Evolutionary conservation across 176 grass and related monocot genomes (phyloP), one percentile per base, ranked within the genome.

Genomic region (Lolium perenne): DNA sequence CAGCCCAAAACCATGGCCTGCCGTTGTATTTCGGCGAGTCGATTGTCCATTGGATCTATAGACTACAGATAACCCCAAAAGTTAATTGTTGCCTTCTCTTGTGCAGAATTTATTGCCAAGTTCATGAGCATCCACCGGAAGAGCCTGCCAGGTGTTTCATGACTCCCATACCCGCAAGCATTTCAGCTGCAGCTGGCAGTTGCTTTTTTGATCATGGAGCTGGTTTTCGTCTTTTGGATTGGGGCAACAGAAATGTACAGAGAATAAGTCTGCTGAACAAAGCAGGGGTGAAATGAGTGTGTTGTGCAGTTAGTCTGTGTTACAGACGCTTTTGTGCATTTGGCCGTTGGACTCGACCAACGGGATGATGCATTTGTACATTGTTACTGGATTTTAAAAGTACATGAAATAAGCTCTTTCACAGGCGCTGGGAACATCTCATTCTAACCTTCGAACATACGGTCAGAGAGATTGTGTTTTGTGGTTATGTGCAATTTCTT

Each of bases 71-170:
- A 66, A 12, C 23, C 47, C 71, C 16, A 14, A 10, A 87, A 77
- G 5, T 35, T 68, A 29, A 35, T 29, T 3, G 1, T 48, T 64
- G 26, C 72, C 35, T 38, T 35, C 66, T 21, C 5, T 26, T 64
- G 6, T 73, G 72, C 87, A 94, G 89, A 94, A 80, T 94, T 91
- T 43, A 68, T 94, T 41, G 92, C 89, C 45, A 94, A 92, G 66
- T 87, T 94, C 82, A 92, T 92, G 85, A 89, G 92, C 66, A 89
- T 94, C 53, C 89, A 94, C 76, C 82, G 89, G 58, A 94, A 91
- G 73, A 91, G 49, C 87, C 18, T 89, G 57, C 50, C 89, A 82
- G 15, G 48, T 18, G 45, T 50, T 49, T 76, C 78, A 45, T 78
- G 23, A 88, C 17, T 41, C 40, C 40, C 40, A 41, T 41, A 6